Evolutionary conservation across 352 stramenopile genomes (phyloP).

Genomic region (Pythium grandisporangium): DNA sequence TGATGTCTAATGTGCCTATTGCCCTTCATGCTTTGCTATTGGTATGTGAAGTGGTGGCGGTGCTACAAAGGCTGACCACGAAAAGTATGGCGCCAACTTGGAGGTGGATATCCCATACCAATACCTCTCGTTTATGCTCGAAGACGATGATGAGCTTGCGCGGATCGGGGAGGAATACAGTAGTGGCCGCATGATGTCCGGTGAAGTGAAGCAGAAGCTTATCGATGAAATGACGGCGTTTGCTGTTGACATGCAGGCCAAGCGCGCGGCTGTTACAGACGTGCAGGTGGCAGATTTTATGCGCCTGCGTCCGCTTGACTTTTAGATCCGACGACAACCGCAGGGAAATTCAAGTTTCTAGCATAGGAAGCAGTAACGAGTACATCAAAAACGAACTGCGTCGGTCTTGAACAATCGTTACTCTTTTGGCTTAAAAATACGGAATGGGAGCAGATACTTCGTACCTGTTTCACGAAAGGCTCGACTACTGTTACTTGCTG

Average conservation of each 20-base stretch:
- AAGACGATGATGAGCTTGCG: slow-evolving; percentile 96
- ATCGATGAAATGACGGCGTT: slow-evolving; percentile 91
- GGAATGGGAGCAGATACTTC: no score
- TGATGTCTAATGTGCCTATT: background rate
- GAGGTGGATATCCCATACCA: slow-evolving; percentile 98
- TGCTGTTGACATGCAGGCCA: slow-evolving; percentile 93
- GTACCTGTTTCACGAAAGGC: no score
- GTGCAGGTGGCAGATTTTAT: slow-evolving; percentile 97
- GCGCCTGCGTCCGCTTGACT: slow-evolving; percentile 87
- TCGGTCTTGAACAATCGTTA: background rate
- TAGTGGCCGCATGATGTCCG: slow-evolving; percentile 93
- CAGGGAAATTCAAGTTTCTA: no score
- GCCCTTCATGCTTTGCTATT: slow-evolving; percentile 62
- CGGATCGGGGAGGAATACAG: slow-evolving; percentile 94
- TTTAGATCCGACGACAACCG: no score
- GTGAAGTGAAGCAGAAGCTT: slow-evolving; percentile 97
- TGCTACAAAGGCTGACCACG: slow-evolving; percentile 97
- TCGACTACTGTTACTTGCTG: no score
- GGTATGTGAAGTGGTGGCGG: slow-evolving; percentile 83
- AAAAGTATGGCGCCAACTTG: slow-evolving; percentile 97
- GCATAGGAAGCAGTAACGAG: no score
- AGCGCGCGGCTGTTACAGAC: slow-evolving; percentile 90
- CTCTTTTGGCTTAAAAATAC: no score
- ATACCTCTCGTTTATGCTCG: slow-evolving; percentile 99
- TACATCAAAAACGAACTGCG: no score